Evolutionary conservation across 169 alveolate genomes (phyloP).

Genomic region (Cryptosporidium sp.): DNA sequence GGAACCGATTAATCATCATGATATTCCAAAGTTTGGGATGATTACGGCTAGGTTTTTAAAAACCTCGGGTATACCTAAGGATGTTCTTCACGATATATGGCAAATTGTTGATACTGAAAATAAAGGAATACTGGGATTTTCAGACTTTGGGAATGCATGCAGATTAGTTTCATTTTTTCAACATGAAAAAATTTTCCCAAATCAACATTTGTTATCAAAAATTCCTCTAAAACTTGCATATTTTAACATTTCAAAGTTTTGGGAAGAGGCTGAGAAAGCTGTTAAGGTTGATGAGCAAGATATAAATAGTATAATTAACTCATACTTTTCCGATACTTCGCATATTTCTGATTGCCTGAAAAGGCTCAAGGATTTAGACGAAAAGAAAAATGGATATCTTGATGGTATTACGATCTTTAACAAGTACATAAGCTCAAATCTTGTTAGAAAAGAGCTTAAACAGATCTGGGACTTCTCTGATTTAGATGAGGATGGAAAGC

Average conservation of each 20-base stretch:
- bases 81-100: slow-evolving; percentile 73
- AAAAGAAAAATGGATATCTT: slow-evolving; percentile 4
- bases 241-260: slow-evolving; percentile 31
- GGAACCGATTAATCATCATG: neutral
- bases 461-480: slow-evolving; percentile 58
- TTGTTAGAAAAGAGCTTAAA: slow-evolving; percentile 4
- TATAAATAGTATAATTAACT: neutral
- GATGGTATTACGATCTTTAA: slow-evolving; percentile 38
- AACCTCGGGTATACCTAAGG: slow-evolving; percentile 47
- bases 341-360: slow-evolving; percentile 28
- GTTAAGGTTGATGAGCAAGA: neutral
- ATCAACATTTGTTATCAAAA: neutral
- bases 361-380: slow-evolving; percentile 2
- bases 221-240: slow-evolving; percentile 37
- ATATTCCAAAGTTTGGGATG: slow-evolving; percentile 51
- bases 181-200: slow-evolving; percentile 31
- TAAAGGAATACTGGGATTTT: slow-evolving; percentile 24
- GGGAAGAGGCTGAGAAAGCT: neutral
- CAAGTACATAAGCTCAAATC: slow-evolving; percentile 6
- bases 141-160: slow-evolving; percentile 60
- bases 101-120: slow-evolving; percentile 31
- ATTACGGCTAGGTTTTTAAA: slow-evolving; percentile 40
- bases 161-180: slow-evolving; percentile 56
- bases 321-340: slow-evolving; percentile 19
- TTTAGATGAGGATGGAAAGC: slow-evolving; percentile 47